These are phyloP conservation scores for Rhizoclosmatium sp. DNA, from an alignment of 192 early-diverging fungal species.

Conservation along the genomic window DNA sequence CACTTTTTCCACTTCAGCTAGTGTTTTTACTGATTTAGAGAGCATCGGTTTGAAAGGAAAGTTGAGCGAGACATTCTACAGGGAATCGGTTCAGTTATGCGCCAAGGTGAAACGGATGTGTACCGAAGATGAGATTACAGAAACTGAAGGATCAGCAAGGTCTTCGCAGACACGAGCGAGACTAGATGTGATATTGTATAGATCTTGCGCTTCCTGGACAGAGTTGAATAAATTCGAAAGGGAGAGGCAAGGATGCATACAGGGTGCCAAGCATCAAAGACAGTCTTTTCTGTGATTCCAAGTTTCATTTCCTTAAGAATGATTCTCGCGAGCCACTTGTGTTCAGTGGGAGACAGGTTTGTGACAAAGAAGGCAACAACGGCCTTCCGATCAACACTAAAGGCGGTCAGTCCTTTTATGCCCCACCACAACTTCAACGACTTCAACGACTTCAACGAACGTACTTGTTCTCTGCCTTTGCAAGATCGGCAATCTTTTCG, in stretches of 20 bases:
- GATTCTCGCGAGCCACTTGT: constrained; percentile 79
- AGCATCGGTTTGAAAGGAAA: constrained; percentile 77
- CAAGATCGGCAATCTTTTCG: constrained; percentile 58
- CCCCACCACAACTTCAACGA: neutral
- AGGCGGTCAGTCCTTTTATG: too few relatives aligned
- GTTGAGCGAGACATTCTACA: constrained; percentile 60
- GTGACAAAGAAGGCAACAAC: constrained; percentile 63
- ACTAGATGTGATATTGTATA: constrained; percentile 73
- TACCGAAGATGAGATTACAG: constrained; percentile 30
- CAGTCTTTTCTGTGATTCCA: constrained; percentile 74
- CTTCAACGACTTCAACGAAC: neutral
- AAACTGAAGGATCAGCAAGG: constrained; percentile 57
- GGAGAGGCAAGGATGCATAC: neutral
- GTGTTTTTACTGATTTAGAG: constrained; percentile 56
- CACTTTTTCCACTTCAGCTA: constrained; percentile 54
- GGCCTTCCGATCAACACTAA: constrained; percentile 48
- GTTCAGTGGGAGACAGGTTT: constrained; percentile 70
- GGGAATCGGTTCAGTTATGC: neutral
- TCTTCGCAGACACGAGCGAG: constrained; percentile 64
- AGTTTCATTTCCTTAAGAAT: constrained; percentile 81
- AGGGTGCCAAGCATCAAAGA: constrained; percentile 72
- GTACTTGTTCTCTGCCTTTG: constrained; percentile 41
- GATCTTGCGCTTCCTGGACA: constrained; percentile 62
- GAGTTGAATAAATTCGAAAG: neutral
- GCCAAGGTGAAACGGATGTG: neutral